Evolutionary conservation across 177 flowering plant species (phyloP), one percentile per base, ranked within the genome.

Genomic region (Vitis hybrid): DNA sequence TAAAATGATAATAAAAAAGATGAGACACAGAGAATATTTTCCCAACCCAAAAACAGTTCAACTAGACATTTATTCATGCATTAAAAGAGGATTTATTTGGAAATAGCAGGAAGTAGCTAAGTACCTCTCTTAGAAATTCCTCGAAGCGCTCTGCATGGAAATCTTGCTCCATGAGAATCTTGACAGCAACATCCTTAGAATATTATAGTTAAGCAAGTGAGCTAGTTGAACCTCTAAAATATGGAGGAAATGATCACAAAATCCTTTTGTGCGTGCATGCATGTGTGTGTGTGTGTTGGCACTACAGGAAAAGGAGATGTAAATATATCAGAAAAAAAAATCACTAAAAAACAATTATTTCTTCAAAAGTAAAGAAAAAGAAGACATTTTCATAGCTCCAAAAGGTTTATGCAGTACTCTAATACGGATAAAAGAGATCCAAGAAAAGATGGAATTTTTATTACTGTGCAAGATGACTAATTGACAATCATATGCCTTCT

Each of bases 161-260:
- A 62, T 96, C 99, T 82, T 93, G 98, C 70, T 96, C 99, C 94
- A 92, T 90, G 70, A 96, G 97, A 85, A 96, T 93, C 79, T 96
- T 96, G 78, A 96, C 98, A 66, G 99, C 99, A 74, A 96, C 99
- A 74, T 96, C 99, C 99, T 96, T 87, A 29, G 72, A 72, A 33
- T 18, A 51, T 57, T 29, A 14, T 65, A 62, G 19, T 16, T 75
- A 65, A 33, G 45, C 45, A 33, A 33, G 45, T 33, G 8, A 33
- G 4, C 45, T 33, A 33, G 45, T 33, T 59, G 29, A 69, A 5
- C n/a, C 51, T 31, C 62, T 62, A 53, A 3, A 26, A 26, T 26
- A 26, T 16, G 22, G 58, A 66, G n/a, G 26, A n/a, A 7, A 15
- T 15, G 56, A 11, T 16, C 31, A 66, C 60, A 55, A 33, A 66